phyloP scores from a whole-genome alignment of 805 yeast genomes.

The Candida oleophila region DNA sequence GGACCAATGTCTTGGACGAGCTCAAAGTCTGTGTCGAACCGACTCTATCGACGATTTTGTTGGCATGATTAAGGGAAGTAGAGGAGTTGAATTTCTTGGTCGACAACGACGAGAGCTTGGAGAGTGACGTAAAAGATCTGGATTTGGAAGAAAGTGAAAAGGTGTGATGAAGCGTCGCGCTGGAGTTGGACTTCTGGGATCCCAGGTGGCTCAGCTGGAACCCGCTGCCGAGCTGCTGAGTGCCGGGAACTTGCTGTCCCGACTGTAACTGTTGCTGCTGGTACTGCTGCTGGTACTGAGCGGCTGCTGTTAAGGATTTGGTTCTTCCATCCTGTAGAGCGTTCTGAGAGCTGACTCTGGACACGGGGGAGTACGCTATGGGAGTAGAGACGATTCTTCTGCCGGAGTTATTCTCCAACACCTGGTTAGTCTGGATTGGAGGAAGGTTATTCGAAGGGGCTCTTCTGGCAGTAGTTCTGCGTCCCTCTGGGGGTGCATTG shows the following conservation, averaged over 20 bases:
- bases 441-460: conserved; percentile 17
- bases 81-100: conserved; percentile 39
- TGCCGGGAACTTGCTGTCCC: conserved; percentile 1
- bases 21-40: conserved; percentile 25
- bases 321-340: conserved; percentile 13
- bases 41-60: conserved; percentile 22
- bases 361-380: conserved; percentile 1
- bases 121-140: conserved; percentile 40
- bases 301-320: conserved; percentile 20
- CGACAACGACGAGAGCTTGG: conserved; percentile 40
- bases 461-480: conserved; percentile 10
- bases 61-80: conserved; percentile 23
- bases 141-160: conserved; percentile 40
- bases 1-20: conserved; percentile 45
- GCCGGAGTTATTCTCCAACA: conserved; percentile 6
- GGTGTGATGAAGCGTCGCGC: conserved; percentile 26
- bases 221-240: conserved; percentile 16
- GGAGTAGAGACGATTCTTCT: conserved; percentile 35
- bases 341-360: conserved; percentile 2
- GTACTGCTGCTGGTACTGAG: conserved; percentile 7
- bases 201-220: conserved; percentile 12
- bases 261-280: conserved; percentile 2
- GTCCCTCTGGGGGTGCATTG: background rate
- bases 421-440: conserved; percentile 16
- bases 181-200: background rate